These are phyloP conservation scores for Mucor plumbeus DNA, from an alignment of 371 early-diverging fungal species.

Conservation along the genomic window DNA sequence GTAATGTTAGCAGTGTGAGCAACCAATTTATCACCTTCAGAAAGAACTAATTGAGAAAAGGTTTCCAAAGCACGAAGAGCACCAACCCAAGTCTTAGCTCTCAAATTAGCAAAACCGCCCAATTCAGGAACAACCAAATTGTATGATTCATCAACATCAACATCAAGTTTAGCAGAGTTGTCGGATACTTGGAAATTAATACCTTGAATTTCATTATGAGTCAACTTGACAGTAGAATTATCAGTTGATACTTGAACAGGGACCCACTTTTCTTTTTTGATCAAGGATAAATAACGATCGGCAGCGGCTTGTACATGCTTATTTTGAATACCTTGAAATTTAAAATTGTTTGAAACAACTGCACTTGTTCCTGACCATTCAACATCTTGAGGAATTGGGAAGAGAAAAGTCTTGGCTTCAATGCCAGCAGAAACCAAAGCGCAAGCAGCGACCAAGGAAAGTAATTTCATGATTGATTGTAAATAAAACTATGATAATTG, in stretches of 20 bases:
- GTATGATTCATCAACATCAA: conserved; percentile 72
- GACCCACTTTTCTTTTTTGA: conserved; percentile 46
- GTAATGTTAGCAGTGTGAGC: conserved; percentile 62
- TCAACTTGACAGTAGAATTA: neutral
- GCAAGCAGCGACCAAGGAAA: conserved; percentile 32
- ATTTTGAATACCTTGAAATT: conserved; percentile 32
- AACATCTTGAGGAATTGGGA: conserved; percentile 51
- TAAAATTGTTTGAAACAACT: conserved; percentile 28
- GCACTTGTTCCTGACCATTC: conserved; percentile 42
- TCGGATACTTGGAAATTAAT: conserved; percentile 38
- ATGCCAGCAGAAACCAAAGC: conserved; percentile 27
- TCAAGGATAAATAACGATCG: conserved; percentile 41
- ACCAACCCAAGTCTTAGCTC: conserved; percentile 76
- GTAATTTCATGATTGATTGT: conserved; percentile 29
- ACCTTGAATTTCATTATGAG: conserved; percentile 15
- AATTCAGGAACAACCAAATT: conserved; percentile 57
- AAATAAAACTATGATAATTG: too few relatives aligned
- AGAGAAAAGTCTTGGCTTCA: conserved; percentile 44
- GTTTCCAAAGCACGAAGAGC: conserved; percentile 82
- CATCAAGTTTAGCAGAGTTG: conserved; percentile 42
- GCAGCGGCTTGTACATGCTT: conserved; percentile 42
- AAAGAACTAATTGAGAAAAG: conserved; percentile 70
- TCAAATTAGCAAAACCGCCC: conserved; percentile 56
- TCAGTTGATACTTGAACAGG: conserved; percentile 37
- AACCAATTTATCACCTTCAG: conserved; percentile 35